A percentile compares a stretch with the other conserved stretches of the same genome.
Conservation (phyloP, 1,284 basidiomycete genomes). For the Trichosporon sp. region DNA sequence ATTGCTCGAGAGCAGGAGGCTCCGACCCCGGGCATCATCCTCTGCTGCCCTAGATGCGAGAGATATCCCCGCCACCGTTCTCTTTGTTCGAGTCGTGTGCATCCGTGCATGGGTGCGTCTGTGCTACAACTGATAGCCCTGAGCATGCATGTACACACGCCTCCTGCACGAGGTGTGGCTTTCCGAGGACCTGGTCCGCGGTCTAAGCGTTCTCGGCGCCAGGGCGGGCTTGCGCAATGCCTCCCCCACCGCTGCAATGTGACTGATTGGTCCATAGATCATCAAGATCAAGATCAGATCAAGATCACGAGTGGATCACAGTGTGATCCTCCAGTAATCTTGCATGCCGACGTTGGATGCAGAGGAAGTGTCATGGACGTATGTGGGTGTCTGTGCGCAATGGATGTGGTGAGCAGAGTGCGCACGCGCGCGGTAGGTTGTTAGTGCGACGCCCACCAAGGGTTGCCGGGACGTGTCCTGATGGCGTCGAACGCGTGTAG, state of each 20-base stretch:
- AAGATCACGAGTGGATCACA: background rate
- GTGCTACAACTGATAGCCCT: background rate
- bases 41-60: background rate
- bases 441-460: no score
- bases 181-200: background rate
- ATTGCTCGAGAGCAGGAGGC: no score
- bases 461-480: background rate
- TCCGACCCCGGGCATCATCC: background rate
- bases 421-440: no score
- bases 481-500: background rate
- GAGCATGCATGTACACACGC: background rate
- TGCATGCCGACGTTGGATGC: background rate
- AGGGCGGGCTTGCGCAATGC: background rate
- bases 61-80: background rate
- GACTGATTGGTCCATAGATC: background rate
- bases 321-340: background rate
- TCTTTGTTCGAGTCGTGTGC: background rate
- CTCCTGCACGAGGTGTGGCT: background rate
- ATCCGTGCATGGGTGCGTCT: background rate
- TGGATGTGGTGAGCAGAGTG: background rate
- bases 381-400: background rate
- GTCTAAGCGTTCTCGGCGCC: background rate
- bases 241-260: background rate
- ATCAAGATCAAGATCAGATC: background rate
- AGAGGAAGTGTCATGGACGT: no score